Evolutionary conservation across 495 filamentous ascomycete species (phyloP).

Genomic region (Xylaria bambusicola): DNA sequence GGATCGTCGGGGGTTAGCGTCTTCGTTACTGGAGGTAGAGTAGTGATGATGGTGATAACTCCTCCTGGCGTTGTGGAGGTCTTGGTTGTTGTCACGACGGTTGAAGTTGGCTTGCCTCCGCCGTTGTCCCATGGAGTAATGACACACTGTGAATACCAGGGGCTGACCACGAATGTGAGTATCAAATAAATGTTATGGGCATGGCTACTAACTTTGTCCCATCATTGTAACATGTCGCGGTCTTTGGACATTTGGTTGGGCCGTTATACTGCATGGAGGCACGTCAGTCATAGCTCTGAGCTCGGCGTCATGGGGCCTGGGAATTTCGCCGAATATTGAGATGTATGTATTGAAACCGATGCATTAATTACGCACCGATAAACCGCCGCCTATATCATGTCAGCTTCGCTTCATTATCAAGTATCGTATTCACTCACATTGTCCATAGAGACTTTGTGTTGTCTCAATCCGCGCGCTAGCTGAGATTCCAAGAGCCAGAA

Average conservation of each 20-base stretch:
- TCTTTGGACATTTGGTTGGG: slow-evolving; percentile 4
- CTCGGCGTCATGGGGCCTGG: too few species aligned
- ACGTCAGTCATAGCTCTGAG: too few species aligned
- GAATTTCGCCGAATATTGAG: too few species aligned
- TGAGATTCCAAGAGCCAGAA: not conserved
- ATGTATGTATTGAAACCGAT: too few species aligned
- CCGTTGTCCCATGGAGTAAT: slow-evolving; percentile 11
- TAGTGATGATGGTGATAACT: slow-evolving; percentile 6
- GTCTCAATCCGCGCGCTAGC: not conserved
- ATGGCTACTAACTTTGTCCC: slow-evolving; percentile 7
- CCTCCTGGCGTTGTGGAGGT: not conserved
- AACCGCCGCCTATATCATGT: not conserved
- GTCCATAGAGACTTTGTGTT: slow-evolving; percentile 6
- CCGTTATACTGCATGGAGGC: slow-evolving; percentile 7
- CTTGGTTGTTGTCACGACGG: slow-evolving; percentile 1
- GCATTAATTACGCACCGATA: too few species aligned
- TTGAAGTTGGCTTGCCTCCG: slow-evolving; percentile 2
- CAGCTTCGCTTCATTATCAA: not conserved
- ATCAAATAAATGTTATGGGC: not conserved
- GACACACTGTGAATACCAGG: slow-evolving; percentile 10
- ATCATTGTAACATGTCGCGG: slow-evolving; percentile 6
- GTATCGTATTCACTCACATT: not conserved
- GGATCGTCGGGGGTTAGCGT: slow-evolving; percentile 8
- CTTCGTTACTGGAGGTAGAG: not conserved
- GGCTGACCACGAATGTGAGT: not conserved